Conservation (phyloP, 1,139 yeast species). For the Zygoascus hellenicus region DNA sequence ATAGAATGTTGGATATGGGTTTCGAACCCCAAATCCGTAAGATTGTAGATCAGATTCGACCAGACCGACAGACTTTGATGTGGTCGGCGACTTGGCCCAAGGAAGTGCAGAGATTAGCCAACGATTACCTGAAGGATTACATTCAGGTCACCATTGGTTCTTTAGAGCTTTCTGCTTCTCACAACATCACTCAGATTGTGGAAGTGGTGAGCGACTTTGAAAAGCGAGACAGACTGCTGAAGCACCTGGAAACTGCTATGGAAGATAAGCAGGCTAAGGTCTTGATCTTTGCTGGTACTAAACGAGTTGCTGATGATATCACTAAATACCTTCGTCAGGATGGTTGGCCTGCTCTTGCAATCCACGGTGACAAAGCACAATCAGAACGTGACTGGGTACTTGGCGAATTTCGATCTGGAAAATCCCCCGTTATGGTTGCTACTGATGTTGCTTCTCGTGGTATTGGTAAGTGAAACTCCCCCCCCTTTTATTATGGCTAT, state of each 20-base stretch:
- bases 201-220: slow-evolving; percentile 90
- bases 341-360: slow-evolving; percentile 99
- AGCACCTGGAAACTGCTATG: slow-evolving; percentile 81
- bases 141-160: slow-evolving; percentile 97
- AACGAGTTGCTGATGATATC: slow-evolving; percentile 95
- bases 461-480: slow-evolving; percentile 73
- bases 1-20: slow-evolving; percentile 86
- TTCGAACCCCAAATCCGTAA: slow-evolving; percentile 95
- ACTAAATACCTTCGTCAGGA: slow-evolving; percentile 89
- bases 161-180: slow-evolving; percentile 91
- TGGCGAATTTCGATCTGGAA: slow-evolving; percentile 84
- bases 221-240: slow-evolving; percentile 84
- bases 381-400: slow-evolving; percentile 98
- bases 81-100: slow-evolving; percentile 99
- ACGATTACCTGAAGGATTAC: slow-evolving; percentile 85
- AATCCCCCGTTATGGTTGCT: slow-evolving; percentile 96
- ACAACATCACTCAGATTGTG: slow-evolving; percentile 87
- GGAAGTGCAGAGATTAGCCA: slow-evolving; percentile 88
- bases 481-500: too few relatives aligned
- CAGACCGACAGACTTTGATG: slow-evolving; percentile 97
- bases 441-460: slow-evolving; percentile 99
- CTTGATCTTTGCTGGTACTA: slow-evolving; percentile 87
- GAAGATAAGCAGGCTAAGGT: slow-evolving; percentile 71
- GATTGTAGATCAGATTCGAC: slow-evolving; percentile 91
- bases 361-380: slow-evolving; percentile 98